These are phyloP conservation scores for Ormosia emarginata DNA, from an alignment of 306 rosid genomes.

Conservation along the genomic window DNA sequence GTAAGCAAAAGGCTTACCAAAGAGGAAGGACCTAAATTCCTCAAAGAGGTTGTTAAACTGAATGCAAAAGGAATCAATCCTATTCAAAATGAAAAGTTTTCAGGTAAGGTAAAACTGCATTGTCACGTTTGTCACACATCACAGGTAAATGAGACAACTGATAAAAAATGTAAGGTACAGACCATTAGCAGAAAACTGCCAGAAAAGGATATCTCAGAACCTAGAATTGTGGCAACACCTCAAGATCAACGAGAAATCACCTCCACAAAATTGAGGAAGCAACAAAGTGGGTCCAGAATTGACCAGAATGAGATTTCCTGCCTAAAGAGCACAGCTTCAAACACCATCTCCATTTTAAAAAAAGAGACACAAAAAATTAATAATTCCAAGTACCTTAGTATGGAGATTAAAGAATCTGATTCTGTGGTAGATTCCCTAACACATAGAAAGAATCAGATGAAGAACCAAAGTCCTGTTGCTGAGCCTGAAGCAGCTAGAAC, in stretches of 20 bases:
- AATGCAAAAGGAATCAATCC: slow-evolving; percentile 42
- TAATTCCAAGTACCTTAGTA: slow-evolving; percentile 3
- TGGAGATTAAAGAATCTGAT: slow-evolving; percentile 26
- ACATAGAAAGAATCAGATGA: slow-evolving; percentile 41
- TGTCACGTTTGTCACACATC: slow-evolving; percentile 30
- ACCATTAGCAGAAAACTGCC: slow-evolving; percentile 29
- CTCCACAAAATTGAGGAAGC: slow-evolving; percentile 44
- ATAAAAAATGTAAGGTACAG: slow-evolving; percentile 36
- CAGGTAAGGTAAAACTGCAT: slow-evolving; percentile 27
- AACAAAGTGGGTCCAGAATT: slow-evolving; percentile 36
- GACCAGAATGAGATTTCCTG: slow-evolving; percentile 32
- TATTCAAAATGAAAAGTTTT: slow-evolving; percentile 44
- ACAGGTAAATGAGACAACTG: slow-evolving; percentile 42
- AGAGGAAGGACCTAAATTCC: slow-evolving; percentile 35
- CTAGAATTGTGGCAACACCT: slow-evolving; percentile 40
- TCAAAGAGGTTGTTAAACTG: slow-evolving; percentile 27
- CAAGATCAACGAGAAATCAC: slow-evolving; percentile 45
- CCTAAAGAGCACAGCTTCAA: slow-evolving; percentile 30
- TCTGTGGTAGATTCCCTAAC: too few relatives aligned
- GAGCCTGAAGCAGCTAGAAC: slow-evolving; percentile 40
- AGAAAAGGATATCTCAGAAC: slow-evolving; percentile 43
- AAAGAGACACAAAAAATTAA: slow-evolving; percentile 18
- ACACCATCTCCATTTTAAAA: slow-evolving; percentile 17
- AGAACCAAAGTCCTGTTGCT: slow-evolving; percentile 44
- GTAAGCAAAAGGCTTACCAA: slow-evolving; percentile 30